Percentiles rank a stretch among this genome's conserved stretches.
These are phyloP conservation scores for Omphalotus guepiniiformis DNA, from an alignment of 768 basidiomycete species.

Conservation along the genomic window DNA sequence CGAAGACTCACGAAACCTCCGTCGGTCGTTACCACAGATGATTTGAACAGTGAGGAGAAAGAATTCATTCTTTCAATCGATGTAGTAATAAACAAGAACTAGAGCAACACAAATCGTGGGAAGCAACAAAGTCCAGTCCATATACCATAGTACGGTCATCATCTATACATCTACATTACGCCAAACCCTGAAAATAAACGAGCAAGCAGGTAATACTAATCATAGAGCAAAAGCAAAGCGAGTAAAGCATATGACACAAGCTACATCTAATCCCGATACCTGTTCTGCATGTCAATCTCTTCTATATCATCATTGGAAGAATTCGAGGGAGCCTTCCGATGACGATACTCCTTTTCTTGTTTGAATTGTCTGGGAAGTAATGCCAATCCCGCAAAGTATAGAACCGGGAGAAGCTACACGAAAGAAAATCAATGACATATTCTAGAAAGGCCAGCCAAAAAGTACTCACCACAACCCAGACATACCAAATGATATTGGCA, in stretches of 20 bases:
- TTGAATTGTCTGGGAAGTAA: conserved; percentile 44
- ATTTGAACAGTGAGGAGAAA: too few species aligned
- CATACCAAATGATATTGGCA: conserved; percentile 38
- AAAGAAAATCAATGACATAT: conserved; percentile 7
- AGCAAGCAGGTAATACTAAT: too few species aligned
- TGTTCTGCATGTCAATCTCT: conserved; percentile 4
- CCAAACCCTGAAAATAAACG: too few species aligned
- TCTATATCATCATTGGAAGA: not conserved
- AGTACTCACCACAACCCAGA: conserved; percentile 49
- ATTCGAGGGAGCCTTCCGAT: not conserved
- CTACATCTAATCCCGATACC: not conserved
- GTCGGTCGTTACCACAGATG: too few species aligned
- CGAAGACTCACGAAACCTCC: too few species aligned
- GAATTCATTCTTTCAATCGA: too few species aligned
- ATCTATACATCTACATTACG: too few species aligned
- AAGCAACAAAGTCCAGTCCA: too few species aligned
- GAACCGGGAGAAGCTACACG: conserved; percentile 37
- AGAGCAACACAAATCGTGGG: too few species aligned
- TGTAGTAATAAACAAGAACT: too few species aligned
- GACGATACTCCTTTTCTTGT: conserved; percentile 30
- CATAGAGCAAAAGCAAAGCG: not conserved
- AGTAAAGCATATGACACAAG: too few species aligned
- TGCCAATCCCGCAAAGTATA: conserved; percentile 37
- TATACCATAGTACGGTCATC: too few species aligned
- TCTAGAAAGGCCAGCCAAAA: not conserved